A percentile compares a stretch with the other conserved stretches of the same genome.
Evolutionary conservation across 495 filamentous ascomycete species (phyloP).

Genomic region (Aeminium ludgeri): DNA sequence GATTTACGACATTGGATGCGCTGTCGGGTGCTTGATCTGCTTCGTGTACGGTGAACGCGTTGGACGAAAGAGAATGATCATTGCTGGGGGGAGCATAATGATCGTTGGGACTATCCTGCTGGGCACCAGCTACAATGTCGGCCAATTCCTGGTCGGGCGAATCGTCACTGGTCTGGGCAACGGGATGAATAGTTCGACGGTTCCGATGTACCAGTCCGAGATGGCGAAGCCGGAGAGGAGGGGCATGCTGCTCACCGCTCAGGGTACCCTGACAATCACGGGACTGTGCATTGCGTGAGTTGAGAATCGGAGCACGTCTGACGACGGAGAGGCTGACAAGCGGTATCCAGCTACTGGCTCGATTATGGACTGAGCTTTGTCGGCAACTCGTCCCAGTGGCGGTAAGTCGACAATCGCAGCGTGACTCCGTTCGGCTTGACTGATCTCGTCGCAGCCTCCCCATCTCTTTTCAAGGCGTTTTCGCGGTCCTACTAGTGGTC

Average conservation of each 20-base stretch:
- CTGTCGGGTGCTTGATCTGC: constrained; percentile 6
- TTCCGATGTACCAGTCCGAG: constrained; percentile 63
- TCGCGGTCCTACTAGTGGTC: constrained; percentile 20
- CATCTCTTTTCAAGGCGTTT: constrained; percentile 29
- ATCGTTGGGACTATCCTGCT: constrained; percentile 16
- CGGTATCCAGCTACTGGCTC: too few relatives aligned
- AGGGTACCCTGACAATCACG: too few relatives aligned
- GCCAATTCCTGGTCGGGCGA: constrained; percentile 18
- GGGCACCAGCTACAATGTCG: constrained; percentile 10
- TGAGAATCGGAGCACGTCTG: constrained; percentile 29
- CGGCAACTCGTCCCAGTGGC: constrained; percentile 13
- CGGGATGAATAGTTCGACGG: constrained; percentile 32
- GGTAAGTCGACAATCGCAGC: too few relatives aligned
- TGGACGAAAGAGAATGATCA: constrained; percentile 15
- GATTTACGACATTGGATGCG: constrained; percentile 22
- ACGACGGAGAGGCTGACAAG: too few relatives aligned
- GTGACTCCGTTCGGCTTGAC: too few relatives aligned
- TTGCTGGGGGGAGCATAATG: constrained; percentile 16
- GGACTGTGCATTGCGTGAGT: constrained; percentile 33
- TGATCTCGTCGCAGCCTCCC: constrained; percentile 20
- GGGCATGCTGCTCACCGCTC: constrained; percentile 6
- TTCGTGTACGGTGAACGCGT: constrained; percentile 10
- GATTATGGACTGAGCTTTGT: constrained; percentile 30
- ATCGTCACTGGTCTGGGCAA: constrained; percentile 18
- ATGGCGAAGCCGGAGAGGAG: constrained; percentile 47